Evolutionary conservation across 2,329 filamentous ascomycete genomes (phyloP).

Genomic region (Byssoonygena ceratinophila): DNA sequence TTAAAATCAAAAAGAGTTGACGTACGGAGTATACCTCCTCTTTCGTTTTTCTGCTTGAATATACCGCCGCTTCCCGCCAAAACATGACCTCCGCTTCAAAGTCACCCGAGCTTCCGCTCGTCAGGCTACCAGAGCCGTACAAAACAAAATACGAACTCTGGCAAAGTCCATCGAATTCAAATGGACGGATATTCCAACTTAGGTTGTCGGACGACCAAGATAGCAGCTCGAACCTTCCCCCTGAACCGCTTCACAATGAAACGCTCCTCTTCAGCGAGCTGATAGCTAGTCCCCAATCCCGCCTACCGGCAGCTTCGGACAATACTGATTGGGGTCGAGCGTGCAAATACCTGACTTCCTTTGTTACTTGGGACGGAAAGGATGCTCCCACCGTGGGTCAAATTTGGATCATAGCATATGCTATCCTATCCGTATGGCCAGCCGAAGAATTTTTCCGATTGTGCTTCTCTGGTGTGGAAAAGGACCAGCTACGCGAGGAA

Average conservation of each 20-base stretch:
- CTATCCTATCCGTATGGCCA: conserved; percentile 27
- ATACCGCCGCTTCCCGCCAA: no score
- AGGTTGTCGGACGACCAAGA: conserved; percentile 18
- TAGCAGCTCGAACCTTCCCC: conserved; percentile 16
- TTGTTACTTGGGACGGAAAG: conserved; percentile 27
- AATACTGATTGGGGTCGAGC: conserved; percentile 34
- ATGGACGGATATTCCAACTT: conserved; percentile 17
- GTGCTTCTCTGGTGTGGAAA: conserved; percentile 23
- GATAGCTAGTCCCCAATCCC: conserved; percentile 18
- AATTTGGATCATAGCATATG: conserved; percentile 33
- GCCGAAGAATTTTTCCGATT: conserved; percentile 29
- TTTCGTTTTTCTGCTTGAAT: no score
- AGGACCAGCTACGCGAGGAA: conserved; percentile 23
- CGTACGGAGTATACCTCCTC: no score
- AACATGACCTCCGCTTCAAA: conserved; percentile 11
- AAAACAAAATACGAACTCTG: conserved; percentile 20
- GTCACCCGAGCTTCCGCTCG: conserved; percentile 16
- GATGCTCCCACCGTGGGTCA: conserved; percentile 28
- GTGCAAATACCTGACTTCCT: conserved; percentile 25
- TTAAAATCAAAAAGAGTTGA: no score
- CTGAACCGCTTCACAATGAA: conserved; percentile 24
- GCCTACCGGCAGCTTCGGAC: conserved; percentile 22
- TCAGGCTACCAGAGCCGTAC: conserved; percentile 20
- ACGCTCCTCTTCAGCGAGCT: conserved; percentile 27
- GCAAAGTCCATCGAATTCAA: conserved; percentile 14